Evolutionary conservation across 495 filamentous ascomycete species (phyloP).

Genomic region (Xylaria curta): DNA sequence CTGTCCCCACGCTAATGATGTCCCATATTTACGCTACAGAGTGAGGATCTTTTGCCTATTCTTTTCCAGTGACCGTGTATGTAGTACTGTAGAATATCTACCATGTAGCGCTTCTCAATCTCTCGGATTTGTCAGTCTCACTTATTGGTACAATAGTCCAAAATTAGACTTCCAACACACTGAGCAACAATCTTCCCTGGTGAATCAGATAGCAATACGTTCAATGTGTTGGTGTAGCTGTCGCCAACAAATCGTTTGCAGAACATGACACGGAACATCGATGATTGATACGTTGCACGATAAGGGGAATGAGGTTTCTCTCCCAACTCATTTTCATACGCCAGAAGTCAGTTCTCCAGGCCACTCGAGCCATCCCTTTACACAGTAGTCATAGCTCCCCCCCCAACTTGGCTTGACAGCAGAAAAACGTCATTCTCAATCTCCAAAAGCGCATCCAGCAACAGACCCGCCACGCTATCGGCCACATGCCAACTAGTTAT

Average conservation of each 20-base stretch:
- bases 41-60: neutral
- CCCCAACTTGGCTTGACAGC: neutral
- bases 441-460: neutral
- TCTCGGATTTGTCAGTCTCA: constrained; percentile 16
- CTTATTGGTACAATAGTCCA: neutral
- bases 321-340: constrained; percentile 1
- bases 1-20: constrained; percentile 11
- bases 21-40: too few relatives aligned
- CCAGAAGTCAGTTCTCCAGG: neutral
- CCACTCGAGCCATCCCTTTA: constrained; percentile 1
- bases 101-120: neutral
- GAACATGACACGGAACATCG: constrained; percentile 5
- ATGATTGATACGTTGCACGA: constrained; percentile 12
- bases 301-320: constrained; percentile 6
- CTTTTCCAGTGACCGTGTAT: neutral
- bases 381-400: neutral
- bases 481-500: constrained; percentile 13
- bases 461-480: constrained; percentile 10
- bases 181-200: neutral
- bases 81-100: neutral
- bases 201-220: constrained; percentile 10
- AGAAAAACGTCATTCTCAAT: constrained; percentile 10
- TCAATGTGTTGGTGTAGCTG: constrained; percentile 9
- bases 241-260: constrained; percentile 19
- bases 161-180: neutral